Base-by-base conservation (phyloP, 2,329 filamentous ascomycete species). In the Coniochaeta sp. region DNA sequence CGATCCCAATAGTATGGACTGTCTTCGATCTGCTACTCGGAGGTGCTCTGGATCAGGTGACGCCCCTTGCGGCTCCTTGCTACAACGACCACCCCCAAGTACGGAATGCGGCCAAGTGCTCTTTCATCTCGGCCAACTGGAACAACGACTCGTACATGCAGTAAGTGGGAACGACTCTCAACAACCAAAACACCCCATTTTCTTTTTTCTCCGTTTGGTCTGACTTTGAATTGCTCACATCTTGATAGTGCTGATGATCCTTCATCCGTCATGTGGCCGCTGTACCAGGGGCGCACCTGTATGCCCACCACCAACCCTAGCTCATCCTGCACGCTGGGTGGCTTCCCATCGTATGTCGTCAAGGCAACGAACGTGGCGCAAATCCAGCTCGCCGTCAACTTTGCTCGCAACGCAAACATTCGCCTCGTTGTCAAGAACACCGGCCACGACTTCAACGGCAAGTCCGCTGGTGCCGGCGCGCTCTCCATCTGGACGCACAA, bases 381-480 rank as follows among this genome's bases (percentile, higher is more conserved):
- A 31, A 70, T 79, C 34, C 77, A 78, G 66, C 67, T 75, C 1
- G 73, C 76, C 0, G 67, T 81, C 47, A 79, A 79, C 62, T 77
- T 81, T 62, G 78, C 79, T 16, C 72, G 74, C 8, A 73, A 72
- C 28, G 66, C 71, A 8, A 79, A 81, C 65, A 71, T 82, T 47
- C 79, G 80, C 2, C 68, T 83, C n/a, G 75, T 82, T 47, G 72
- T 83, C 58, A 76, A 75, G 61, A 80, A 82, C 67, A 83, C 81
- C 0, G 79, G 79, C 24, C 81, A 83, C 63, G 79, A 81, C 63
- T 81, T 78, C 63, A 69, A 73, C 36, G 72, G 67, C 34, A 70
- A 71, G 57, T 71, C 68, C n/a, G 68, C 67, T 1, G 74, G 74
- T 11, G 73, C 69, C 58, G 72, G 73, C 1, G 68, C 73, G 1